Base-by-base conservation (phyloP, 2,329 filamentous ascomycete genomes). In the Fusarium protoensiforme region DNA sequence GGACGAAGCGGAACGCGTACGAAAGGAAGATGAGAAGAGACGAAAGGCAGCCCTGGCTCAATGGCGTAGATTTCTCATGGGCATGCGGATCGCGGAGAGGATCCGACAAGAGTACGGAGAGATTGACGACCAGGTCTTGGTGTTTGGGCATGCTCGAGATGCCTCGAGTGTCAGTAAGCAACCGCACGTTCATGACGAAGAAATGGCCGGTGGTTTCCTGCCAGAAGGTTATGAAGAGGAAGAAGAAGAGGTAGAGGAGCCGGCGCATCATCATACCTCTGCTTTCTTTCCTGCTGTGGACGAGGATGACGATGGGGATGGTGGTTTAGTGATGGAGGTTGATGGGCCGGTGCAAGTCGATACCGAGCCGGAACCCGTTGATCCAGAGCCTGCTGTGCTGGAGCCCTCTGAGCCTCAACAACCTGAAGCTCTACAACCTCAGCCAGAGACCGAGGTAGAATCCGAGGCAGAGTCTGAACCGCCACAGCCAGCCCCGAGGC, bases 31-130 rank as follows among this genome's bases (percentile, higher is more conserved):
- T 68, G 92, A 93, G 68, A 98, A 98, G 83, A 88, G 93, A 9
- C 90, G 92, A 60, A 95, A 93, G 71, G 87, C 89, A 14, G 91
- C 93, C 1, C 80, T 98, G 53, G 89, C 88, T 1, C 89, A 91
- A 74, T 99, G 96, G 96, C 90, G 93, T 65, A 97, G 93, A 81
- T 94, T 98, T 75, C 82, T 97, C 16, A 93, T 95, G 86, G 95
- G 95, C 0, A 80, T 98, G 82, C 88, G 94, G 4, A 96, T 98
- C 65, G 87, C 94, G 22, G 89, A 96, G 80, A 88, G 94, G 57
- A 92, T 97, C 43, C 87, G 87, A 43, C 88, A 91, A 63, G 93
- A 97, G 69, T 97, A 97, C 80, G 93, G 93, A 1, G 87, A 91
- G 39, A 84, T 89, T 5, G 84, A 85, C 48, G 86, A 88, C 11